phyloP scores from a whole-genome alignment of 768 basidiomycete species.

The Sporobolomyces roseus region DNA sequence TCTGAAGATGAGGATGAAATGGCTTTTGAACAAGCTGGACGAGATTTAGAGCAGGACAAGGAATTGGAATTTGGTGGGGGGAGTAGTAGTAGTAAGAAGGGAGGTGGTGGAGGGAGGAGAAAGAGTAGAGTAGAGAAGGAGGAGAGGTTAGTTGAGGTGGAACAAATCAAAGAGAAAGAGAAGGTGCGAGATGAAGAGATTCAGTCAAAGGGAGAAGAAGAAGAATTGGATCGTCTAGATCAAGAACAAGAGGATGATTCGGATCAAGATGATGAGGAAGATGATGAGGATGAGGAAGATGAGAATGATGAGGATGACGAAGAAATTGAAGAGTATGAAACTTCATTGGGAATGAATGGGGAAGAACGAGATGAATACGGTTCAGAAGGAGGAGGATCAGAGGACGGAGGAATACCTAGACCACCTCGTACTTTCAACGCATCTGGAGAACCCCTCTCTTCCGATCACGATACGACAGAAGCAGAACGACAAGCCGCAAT shows the following conservation, averaged over 20 bases:
- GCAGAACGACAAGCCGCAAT: conserved; percentile 11
- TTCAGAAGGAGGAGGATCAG: not conserved
- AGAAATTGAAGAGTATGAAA: conserved; percentile 36
- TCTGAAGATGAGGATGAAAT: conserved; percentile 6
- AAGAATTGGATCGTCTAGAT: not conserved
- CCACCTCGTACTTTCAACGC: conserved; percentile 30
- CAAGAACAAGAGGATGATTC: not conserved
- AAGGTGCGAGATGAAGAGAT: not conserved
- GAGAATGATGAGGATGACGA: conserved; percentile 37
- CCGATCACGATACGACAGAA: no score
- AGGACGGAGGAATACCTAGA: not conserved
- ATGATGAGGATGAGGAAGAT: conserved; percentile 7
- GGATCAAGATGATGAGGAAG: conserved; percentile 9
- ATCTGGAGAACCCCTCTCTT: conserved; percentile 19
- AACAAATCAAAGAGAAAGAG: not conserved
- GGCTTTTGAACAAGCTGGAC: not conserved
- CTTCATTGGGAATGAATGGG: conserved; percentile 27
- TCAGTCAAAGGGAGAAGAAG: not conserved
- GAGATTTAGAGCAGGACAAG: not conserved
- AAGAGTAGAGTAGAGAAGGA: not conserved
- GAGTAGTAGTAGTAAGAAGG: not conserved
- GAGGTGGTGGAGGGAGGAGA: not conserved
- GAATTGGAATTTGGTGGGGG: not conserved
- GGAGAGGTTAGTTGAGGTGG: not conserved
- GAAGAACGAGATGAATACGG: conserved; percentile 32